phyloP scores from a whole-genome alignment of 305 asterid genomes.

The Andrographis paniculata region DNA sequence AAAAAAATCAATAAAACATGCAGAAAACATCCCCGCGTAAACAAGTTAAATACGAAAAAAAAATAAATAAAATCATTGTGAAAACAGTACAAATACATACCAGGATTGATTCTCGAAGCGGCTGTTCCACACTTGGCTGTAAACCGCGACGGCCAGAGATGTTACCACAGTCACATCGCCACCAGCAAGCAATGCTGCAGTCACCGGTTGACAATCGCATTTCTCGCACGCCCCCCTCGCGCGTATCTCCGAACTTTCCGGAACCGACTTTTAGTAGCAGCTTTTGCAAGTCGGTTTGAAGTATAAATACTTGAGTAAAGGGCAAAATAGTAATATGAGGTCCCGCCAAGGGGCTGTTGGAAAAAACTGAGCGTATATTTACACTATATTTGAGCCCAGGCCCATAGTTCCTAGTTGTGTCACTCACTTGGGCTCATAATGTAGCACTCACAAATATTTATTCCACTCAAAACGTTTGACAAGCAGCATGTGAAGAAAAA shows the following conservation, averaged over 20 bases:
- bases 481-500: too few species aligned
- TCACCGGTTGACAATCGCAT: constrained; percentile 23
- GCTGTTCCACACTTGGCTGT: constrained; percentile 88
- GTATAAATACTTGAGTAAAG: neutral
- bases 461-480: too few species aligned
- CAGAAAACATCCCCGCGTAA: neutral
- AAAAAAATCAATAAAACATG: neutral
- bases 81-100: constrained; percentile 19
- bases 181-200: constrained; percentile 36
- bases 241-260: neutral
- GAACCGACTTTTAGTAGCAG: neutral
- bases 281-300: neutral
- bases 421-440: too few species aligned
- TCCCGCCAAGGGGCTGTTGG: neutral
- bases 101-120: constrained; percentile 87
- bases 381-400: too few species aligned
- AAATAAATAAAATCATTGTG: too few species aligned
- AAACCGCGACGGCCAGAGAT: constrained; percentile 45
- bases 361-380: too few species aligned
- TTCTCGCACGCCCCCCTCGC: neutral
- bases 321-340: neutral
- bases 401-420: too few species aligned
- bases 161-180: constrained; percentile 37
- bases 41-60: neutral
- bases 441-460: too few species aligned